Conservation (phyloP, 306 rosid species). For the Sphenostylis stenocarpa region DNA sequence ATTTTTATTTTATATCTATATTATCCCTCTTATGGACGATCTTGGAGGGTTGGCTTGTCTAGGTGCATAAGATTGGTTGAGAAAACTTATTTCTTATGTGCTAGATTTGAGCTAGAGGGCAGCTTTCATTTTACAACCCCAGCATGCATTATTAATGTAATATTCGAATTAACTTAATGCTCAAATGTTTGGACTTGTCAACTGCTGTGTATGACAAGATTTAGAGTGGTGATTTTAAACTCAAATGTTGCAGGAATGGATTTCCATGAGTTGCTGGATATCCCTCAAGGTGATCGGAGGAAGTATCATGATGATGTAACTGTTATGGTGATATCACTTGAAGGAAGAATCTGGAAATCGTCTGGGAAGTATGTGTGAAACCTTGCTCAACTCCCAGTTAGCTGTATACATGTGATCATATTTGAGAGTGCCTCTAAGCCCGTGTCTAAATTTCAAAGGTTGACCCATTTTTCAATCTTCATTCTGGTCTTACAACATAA, state of each 20-base stretch:
- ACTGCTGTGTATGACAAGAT: neutral
- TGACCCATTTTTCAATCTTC: neutral
- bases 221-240: conserved; percentile 2
- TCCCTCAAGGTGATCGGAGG: conserved; percentile 88
- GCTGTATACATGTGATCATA: conserved; percentile 32
- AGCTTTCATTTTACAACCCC: neutral
- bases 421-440: neutral
- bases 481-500: neutral
- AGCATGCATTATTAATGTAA: neutral
- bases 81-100: neutral
- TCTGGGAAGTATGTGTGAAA: conserved; percentile 83
- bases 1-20: neutral
- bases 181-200: neutral
- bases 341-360: conserved; percentile 96
- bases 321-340: conserved; percentile 87
- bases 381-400: conserved; percentile 24
- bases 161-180: neutral
- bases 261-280: conserved; percentile 82
- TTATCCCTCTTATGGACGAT: neutral
- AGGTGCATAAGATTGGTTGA: neutral
- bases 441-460: neutral
- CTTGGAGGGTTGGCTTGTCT: neutral
- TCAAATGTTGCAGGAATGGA: conserved; percentile 67
- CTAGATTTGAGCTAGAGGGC: neutral
- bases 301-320: conserved; percentile 93